Evolutionary conservation across 306 rosid species (phyloP).

Genomic region (Dryas alaskensis): DNA sequence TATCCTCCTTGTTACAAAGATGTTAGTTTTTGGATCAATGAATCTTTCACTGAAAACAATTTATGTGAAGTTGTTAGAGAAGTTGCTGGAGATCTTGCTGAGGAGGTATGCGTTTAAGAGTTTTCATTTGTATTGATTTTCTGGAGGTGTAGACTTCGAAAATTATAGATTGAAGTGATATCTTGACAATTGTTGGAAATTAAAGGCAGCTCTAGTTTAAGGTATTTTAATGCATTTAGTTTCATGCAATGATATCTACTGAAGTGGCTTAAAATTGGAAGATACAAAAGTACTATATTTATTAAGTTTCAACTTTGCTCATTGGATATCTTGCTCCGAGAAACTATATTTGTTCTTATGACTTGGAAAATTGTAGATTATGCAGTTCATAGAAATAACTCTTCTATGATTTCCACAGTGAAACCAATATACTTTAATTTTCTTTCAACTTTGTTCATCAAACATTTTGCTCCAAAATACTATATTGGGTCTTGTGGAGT

Average conservation of each 20-base stretch:
- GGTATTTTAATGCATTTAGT: neutral
- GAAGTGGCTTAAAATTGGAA: neutral
- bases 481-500: neutral
- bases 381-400: neutral
- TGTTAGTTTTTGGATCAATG: slow-evolving; percentile 90
- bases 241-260: neutral
- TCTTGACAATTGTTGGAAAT: neutral
- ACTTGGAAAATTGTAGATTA: neutral
- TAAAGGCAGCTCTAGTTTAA: neutral
- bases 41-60: slow-evolving; percentile 87
- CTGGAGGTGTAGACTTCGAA: neutral
- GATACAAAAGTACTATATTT: neutral
- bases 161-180: neutral
- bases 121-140: slow-evolving; percentile 2
- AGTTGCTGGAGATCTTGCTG: slow-evolving; percentile 91
- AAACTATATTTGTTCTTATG: neutral
- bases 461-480: neutral
- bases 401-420: neutral
- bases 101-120: slow-evolving; percentile 66
- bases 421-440: too few relatives aligned
- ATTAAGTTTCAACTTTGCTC: neutral
- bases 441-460: neutral
- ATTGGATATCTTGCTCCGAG: neutral
- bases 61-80: slow-evolving; percentile 96
- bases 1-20: slow-evolving; percentile 97